Percentiles rank a stretch among this genome's conserved stretches.
Evolutionary conservation across 2,329 filamentous ascomycete species (phyloP).

Genomic region (Trichoderma simmonsii): DNA sequence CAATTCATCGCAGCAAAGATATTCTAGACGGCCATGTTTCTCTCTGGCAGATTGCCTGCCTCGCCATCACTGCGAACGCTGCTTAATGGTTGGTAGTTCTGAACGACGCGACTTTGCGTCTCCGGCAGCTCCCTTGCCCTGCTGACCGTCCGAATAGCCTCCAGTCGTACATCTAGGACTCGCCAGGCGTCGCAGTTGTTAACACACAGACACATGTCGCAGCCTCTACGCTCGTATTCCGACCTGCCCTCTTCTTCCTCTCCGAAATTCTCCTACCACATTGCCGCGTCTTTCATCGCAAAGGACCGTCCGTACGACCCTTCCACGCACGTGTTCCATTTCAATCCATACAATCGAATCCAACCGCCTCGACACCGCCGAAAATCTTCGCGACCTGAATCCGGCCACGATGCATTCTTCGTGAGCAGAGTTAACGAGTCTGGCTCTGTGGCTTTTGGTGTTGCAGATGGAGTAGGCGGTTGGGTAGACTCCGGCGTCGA

Average conservation of each 20-base stretch:
- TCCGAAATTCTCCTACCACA: conserved; percentile 59
- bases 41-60: conserved; percentile 22
- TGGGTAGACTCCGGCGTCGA: conserved; percentile 93
- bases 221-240: conserved; percentile 19
- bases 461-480: conserved; percentile 92
- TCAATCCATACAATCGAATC: conserved; percentile 62
- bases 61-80: conserved; percentile 22
- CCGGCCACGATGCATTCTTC: conserved; percentile 96
- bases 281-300: conserved; percentile 71
- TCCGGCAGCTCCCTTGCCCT: background rate
- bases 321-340: conserved; percentile 67
- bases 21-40: conserved; percentile 22
- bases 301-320: conserved; percentile 69
- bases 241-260: conserved; percentile 26
- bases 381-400: conserved; percentile 58
- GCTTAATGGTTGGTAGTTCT: conserved; percentile 6
- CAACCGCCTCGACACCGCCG: conserved; percentile 43
- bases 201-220: background rate
- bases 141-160: conserved; percentile 2
- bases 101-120: background rate
- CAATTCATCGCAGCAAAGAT: background rate
- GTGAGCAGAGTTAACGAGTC: conserved; percentile 73
- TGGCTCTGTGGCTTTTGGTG: conserved; percentile 73
- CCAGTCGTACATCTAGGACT: background rate
- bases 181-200: conserved; percentile 18